Evolutionary conservation across 2,329 filamentous ascomycete genomes (phyloP), one percentile per base, ranked within the genome.

Genomic region (Mollisiaceae sp.): DNA sequence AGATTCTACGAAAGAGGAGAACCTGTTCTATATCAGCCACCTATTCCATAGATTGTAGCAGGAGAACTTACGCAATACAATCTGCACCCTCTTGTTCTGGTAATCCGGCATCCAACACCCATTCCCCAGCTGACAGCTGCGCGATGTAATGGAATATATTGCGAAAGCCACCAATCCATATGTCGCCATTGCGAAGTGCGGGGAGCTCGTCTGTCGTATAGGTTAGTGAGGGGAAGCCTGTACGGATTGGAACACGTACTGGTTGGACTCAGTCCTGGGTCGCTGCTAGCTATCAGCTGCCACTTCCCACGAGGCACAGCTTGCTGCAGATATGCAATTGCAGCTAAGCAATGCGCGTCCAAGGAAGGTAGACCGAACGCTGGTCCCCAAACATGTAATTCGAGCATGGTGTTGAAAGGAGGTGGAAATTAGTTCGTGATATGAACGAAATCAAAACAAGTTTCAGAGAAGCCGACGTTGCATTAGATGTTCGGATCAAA

Each of bases 311-410:
- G 76, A 41, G 86, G 84, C 27, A 92, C 81, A 65, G 84, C 84
- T 72, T 87, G 82, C 67, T 87, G 85, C 64, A 97, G 83, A 76
- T 94, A 94, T 61, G 91, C 88, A 70, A 97, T 88, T 52, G 90
- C 84, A 35, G 94, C 94, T 67, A 97, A 86, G 76, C 94, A 98
- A 81, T 97, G 92, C 55, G 94, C 84, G 75, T 98, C 94, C 73
- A 98, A 91, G 52, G 95, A 98, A 15, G 94, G 90, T 54, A 97
- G 86, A 47, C 89, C 89, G 77, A 97, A 97, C 47, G 92, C 94
- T 62, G 93, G 89, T 59, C 94, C 94, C 90, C 94, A 97, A 75
- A 97, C 86, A 79, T 97, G 91, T 66, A 99, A 86, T 79, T 94
- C 87, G 58, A 93, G 80, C 69, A 87, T 74, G 77, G 79, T 80